phyloP scores from a whole-genome alignment of 2,329 filamentous ascomycete species.

The Aspergillus fischeri region DNA sequence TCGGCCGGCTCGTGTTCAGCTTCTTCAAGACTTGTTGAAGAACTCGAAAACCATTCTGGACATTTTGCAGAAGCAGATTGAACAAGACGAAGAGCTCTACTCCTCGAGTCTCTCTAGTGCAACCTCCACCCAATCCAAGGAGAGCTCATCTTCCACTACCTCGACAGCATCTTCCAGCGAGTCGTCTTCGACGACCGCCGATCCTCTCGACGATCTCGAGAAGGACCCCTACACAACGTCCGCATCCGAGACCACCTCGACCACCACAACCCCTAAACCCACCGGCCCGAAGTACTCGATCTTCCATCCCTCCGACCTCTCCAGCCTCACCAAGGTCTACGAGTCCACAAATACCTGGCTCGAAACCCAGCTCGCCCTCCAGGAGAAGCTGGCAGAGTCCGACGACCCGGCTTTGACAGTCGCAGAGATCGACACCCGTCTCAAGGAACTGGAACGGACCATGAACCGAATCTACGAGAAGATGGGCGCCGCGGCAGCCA shows the following conservation, averaged over 20 bases:
- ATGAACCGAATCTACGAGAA: constrained; percentile 35
- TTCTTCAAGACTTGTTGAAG: constrained; percentile 66
- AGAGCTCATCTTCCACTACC: constrained; percentile 41
- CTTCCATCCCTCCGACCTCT: constrained; percentile 70
- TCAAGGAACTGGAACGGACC: constrained; percentile 62
- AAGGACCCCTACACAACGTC: constrained; percentile 55
- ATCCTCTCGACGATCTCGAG: constrained; percentile 71
- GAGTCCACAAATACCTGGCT: constrained; percentile 69
- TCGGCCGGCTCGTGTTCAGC: constrained; percentile 66
- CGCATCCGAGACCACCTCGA: constrained; percentile 31
- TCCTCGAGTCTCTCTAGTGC: constrained; percentile 49
- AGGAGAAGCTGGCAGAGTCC: constrained; percentile 64
- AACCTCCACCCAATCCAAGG: constrained; percentile 31
- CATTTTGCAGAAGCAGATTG: constrained; percentile 67
- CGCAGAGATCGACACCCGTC: constrained; percentile 66
- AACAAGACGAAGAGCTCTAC: constrained; percentile 62
- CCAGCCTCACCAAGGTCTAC: constrained; percentile 59
- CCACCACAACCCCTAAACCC: constrained; percentile 32
- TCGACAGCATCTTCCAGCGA: constrained; percentile 39
- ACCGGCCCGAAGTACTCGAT: constrained; percentile 57
- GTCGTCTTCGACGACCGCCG: constrained; percentile 24
- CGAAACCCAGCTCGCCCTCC: constrained; percentile 63
- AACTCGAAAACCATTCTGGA: constrained; percentile 67
- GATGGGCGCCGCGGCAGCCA: constrained; percentile 43
- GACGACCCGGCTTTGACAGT: constrained; percentile 72